Conservation (phyloP, 352 stramenopile species). For the Elongisporangium anandrum region DNA sequence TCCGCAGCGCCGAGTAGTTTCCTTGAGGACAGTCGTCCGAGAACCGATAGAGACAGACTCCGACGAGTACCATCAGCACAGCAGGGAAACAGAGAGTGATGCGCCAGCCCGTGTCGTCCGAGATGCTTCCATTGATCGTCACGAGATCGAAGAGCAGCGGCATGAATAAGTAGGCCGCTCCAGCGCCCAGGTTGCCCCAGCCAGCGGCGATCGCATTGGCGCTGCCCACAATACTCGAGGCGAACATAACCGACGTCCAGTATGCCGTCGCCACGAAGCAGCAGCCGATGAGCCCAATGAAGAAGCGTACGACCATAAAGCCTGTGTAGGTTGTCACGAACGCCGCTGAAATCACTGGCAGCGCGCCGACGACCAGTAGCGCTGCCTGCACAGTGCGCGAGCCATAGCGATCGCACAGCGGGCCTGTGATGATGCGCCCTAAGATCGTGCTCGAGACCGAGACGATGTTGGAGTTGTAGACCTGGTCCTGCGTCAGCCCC, state of each 20-base stretch:
- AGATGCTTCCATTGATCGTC: slow-evolving; percentile 34
- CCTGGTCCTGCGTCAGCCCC: slow-evolving; percentile 74
- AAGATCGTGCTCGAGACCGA: slow-evolving; percentile 85
- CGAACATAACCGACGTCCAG: slow-evolving; percentile 90
- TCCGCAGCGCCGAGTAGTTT: slow-evolving; percentile 44
- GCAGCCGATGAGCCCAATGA: slow-evolving; percentile 90
- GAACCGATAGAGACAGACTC: slow-evolving; percentile 62
- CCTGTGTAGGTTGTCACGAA: slow-evolving; percentile 64
- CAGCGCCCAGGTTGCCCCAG: slow-evolving; percentile 92
- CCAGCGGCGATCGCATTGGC: slow-evolving; percentile 87
- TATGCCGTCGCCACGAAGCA: slow-evolving; percentile 89
- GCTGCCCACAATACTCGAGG: slow-evolving; percentile 83
- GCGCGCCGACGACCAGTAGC: slow-evolving; percentile 66
- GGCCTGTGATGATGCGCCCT: slow-evolving; percentile 86
- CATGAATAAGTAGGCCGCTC: slow-evolving; percentile 80
- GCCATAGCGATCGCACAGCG: slow-evolving; percentile 90
- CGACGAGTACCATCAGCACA: slow-evolving; percentile 65
- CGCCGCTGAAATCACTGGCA: slow-evolving; percentile 75
- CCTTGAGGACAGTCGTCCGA: slow-evolving; percentile 91
- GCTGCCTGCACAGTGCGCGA: slow-evolving; percentile 67
- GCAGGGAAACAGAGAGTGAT: slow-evolving; percentile 85
- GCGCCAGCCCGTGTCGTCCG: slow-evolving; percentile 74
- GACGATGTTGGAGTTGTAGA: slow-evolving; percentile 88
- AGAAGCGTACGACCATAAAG: slow-evolving; percentile 83
- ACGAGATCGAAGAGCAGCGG: slow-evolving; percentile 84